Base-by-base conservation (phyloP, 2,329 filamentous ascomycete species). In the Plectosphaerella sp. region DNA sequence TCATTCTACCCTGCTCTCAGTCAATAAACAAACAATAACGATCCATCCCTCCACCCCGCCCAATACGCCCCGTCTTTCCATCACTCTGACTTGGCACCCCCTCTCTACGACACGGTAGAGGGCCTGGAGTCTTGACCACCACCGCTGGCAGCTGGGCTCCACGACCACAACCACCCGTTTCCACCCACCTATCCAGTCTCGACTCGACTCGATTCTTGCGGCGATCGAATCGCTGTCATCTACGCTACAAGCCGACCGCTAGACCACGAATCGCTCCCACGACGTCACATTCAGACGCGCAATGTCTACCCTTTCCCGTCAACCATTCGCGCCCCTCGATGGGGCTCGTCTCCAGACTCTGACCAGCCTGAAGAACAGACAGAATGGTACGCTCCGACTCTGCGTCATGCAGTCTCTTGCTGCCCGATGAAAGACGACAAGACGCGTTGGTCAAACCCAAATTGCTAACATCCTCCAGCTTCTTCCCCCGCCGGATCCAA, bases 321-420 rank as follows among this genome's bases (percentile, higher is more conserved):
- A 90, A 71, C 88, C 88, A 6, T 91, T 92, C 68, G 88, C 84
- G 65, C 86, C 86, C 47, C 76, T 92, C 51, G 83, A 89, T 65
- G 78, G 77, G 60, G 74, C 84, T 52, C 83, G 89, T 59, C 76
- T 92, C 24, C 86, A 90, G 68, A 83, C 76, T 58, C 74, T 93
- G 61, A 86, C 84, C 24, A 90, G 84, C 70, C 72, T 86, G 48
- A 93, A 91, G 76, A 92, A 92, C 69, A 78, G 85, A 68, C 88
- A 92, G 65, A 86, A 86, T 76, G 79, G 83, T 87, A 79, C 60
- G 79, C 75, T 52, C 41, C 28, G 33, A 25, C 8, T 24, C 9
- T 48, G 10, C 33, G 41, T 10, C 11, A 7, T n/a, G 37, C 41
- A 20, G 10, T 43, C 22, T 8, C 41, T 43, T 20, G 10, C 10